Conservation (phyloP, 768 basidiomycete genomes). For the Exidia glandulosa region DNA sequence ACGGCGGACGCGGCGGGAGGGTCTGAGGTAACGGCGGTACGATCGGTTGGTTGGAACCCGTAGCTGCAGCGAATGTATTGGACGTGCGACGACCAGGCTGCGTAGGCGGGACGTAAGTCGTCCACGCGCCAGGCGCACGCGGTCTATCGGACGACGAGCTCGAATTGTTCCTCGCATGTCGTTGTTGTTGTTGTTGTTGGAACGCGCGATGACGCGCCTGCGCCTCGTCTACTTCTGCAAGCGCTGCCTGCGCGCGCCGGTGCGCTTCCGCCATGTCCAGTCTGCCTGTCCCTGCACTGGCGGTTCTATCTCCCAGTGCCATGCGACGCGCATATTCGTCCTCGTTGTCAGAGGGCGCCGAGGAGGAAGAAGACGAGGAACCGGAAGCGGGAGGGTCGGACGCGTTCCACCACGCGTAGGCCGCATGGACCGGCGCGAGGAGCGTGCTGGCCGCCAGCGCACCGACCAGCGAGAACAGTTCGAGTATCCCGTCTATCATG, state of each 20-base stretch:
- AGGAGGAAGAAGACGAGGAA: background rate
- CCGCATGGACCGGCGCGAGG: background rate
- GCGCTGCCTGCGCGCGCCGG: background rate
- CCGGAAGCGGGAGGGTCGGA: background rate
- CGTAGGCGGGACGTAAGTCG: background rate
- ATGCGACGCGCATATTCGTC: background rate
- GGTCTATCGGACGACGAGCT: background rate
- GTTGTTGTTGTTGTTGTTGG: background rate
- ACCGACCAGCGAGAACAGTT: constrained; percentile 24
- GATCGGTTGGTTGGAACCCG: background rate
- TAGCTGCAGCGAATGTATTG: background rate
- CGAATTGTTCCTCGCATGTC: background rate
- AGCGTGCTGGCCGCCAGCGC: background rate
- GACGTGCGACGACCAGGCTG: background rate
- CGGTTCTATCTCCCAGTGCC: background rate
- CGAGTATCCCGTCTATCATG: constrained; percentile 54
- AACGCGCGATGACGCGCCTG: background rate
- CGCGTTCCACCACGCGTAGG: background rate
- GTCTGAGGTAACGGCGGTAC: background rate
- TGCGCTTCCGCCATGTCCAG: background rate
- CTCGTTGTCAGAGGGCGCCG: background rate
- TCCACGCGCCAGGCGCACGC: background rate
- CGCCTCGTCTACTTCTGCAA: background rate
- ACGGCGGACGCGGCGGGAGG: constrained; percentile 37
- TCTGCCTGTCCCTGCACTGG: too few species aligned